Percentiles rank a stretch among this genome's conserved stretches.
Conservation (phyloP, 2,329 filamentous ascomycete species). For the Colletotrichum sp. region DNA sequence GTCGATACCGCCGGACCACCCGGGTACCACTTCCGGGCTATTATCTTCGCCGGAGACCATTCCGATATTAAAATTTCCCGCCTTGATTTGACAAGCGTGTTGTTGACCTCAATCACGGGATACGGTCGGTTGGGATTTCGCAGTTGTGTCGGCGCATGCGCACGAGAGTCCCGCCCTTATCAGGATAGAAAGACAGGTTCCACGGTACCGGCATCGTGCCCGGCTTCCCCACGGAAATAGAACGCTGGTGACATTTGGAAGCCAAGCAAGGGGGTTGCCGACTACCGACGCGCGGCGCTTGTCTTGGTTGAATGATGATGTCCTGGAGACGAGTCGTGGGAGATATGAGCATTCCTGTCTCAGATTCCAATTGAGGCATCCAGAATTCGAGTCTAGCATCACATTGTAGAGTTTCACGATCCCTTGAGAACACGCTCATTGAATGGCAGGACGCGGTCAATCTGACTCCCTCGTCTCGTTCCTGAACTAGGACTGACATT, state of each 20-base stretch:
- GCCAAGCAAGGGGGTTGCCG: not conserved
- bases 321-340: not conserved
- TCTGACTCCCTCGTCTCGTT: not conserved
- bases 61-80: not conserved
- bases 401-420: not conserved
- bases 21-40: not conserved
- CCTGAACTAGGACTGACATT: not conserved
- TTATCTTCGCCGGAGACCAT: not conserved
- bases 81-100: not conserved
- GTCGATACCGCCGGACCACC: not conserved
- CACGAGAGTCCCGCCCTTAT: not conserved
- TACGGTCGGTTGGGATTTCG: not conserved
- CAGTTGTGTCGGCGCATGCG: not conserved
- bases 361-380: not conserved
- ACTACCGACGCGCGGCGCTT: not conserved
- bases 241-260: not conserved
- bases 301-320: not conserved
- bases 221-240: not conserved
- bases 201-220: not conserved
- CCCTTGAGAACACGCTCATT: not conserved
- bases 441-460: not conserved
- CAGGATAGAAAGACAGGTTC: not conserved
- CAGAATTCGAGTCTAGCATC: not conserved
- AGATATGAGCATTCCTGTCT: conserved; percentile 7
- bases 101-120: not conserved